phyloP scores from a whole-genome alignment of 148 eudicot genomes.

The Vaccinium corymbosum region DNA sequence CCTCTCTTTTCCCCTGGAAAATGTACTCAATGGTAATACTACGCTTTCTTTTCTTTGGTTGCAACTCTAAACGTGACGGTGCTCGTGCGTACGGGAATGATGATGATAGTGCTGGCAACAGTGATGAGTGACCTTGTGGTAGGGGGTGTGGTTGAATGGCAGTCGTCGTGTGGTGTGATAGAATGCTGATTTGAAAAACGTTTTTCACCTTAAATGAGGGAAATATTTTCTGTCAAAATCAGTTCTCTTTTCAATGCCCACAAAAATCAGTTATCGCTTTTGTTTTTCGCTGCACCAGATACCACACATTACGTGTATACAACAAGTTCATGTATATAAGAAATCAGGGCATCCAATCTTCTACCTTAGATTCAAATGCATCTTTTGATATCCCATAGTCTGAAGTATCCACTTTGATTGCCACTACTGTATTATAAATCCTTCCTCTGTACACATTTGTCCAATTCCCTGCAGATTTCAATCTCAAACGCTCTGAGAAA shows the following conservation, averaged over 20 bases:
- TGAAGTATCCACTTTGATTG: conserved; percentile 41
- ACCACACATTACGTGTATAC: too few species aligned
- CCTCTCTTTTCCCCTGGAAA: not conserved
- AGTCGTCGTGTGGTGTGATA: not conserved
- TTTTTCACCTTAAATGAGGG: not conserved
- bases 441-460: conserved; percentile 56
- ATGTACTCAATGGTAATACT: not conserved
- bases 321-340: too few species aligned
- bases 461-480: conserved; percentile 45
- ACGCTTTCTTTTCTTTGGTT: not conserved
- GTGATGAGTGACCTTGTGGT: not conserved
- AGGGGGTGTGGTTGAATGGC: not conserved
- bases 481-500: conserved; percentile 44
- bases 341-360: not conserved
- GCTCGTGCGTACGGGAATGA: not conserved
- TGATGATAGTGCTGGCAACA: not conserved
- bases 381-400: conserved; percentile 32
- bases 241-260: not conserved
- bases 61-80: not conserved
- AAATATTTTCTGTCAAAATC: not conserved
- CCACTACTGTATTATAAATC: conserved; percentile 44
- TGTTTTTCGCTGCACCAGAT: not conserved
- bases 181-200: not conserved
- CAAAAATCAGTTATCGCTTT: not conserved
- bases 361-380: conserved; percentile 54